Evolutionary conservation across 805 yeast species (phyloP), one percentile per base, ranked within the genome.

Genomic region (Yamadazyma sp.): DNA sequence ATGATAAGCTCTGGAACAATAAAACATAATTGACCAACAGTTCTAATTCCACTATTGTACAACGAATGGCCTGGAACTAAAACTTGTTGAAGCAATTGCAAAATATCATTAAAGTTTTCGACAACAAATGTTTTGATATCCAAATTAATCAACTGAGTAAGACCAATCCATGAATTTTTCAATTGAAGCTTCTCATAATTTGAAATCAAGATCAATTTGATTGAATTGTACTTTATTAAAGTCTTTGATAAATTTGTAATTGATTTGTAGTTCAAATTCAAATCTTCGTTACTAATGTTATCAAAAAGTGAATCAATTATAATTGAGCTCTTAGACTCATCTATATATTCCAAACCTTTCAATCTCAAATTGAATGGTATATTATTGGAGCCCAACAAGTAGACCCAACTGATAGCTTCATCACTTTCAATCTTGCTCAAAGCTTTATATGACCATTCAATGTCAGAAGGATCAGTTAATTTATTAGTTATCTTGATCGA

Each of bases 151-250:
- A 75, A 64, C 48, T 81, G 75, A 23, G 79, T 79, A 27, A 87
- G 58, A 0, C 84, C 84, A 22, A 87, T 82, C 98, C 98, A 91
- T 1, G 82, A 80, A 40, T 73, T 58, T 60, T 53, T 66, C 60
- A 43, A 56, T 38, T 29, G 57, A 44, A 62, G 43, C 5, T 31
- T 34, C 7, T 44, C 23, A 35, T 56, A 56, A 44, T 60, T 58
- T 2, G 70, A 56, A 5, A 55, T 45, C 7, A 60, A 47, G 23
- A 62, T 36, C 16, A 64, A 45, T 20, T 47, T 42, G 14, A 32
- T 30, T 27, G 61, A 35, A 8, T 35, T 26, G n/a, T 15, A 30
- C 2, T n/a, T 3, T 11, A 30, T 26, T 3, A 35, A 14, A 16
- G 25, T 35, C 36, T 36, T 36, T 6, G 27, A 6, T 17, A 36